A percentile compares a stretch with the other conserved stretches of the same genome.
Conservation (phyloP, 2,329 filamentous ascomycete species). For the Xylariaceae sp. region DNA sequence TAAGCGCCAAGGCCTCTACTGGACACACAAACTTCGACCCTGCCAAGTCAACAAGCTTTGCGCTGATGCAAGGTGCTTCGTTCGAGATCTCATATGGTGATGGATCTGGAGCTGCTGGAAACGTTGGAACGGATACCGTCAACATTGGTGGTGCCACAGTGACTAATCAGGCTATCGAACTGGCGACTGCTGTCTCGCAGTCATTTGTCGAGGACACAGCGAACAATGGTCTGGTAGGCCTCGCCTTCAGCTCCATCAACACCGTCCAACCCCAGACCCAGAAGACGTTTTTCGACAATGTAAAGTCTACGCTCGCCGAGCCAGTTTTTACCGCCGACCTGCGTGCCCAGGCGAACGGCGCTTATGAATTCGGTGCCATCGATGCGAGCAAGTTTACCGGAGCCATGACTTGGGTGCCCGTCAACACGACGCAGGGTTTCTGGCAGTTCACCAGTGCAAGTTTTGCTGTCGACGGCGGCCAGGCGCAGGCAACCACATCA, state of each 20-base stretch:
- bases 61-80: conserved; percentile 23
- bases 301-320: conserved; percentile 23
- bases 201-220: conserved; percentile 28
- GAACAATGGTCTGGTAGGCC: conserved; percentile 29
- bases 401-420: conserved; percentile 27
- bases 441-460: conserved; percentile 33
- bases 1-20: conserved; percentile 19
- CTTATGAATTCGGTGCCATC: conserved; percentile 35
- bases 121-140: conserved; percentile 31
- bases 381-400: conserved; percentile 30
- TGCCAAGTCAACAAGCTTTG: conserved; percentile 22
- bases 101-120: conserved; percentile 29
- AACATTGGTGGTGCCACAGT: conserved; percentile 28
- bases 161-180: conserved; percentile 26
- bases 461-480: conserved; percentile 26
- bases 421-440: conserved; percentile 31
- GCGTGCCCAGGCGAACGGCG: conserved; percentile 26
- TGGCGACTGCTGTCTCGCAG: conserved; percentile 24
- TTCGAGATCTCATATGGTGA: conserved; percentile 31
- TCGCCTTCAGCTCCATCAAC: conserved; percentile 30
- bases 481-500: conserved; percentile 28
- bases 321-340: conserved; percentile 33
- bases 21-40: conserved; percentile 28
- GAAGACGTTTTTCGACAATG: conserved; percentile 33
- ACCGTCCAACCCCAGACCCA: conserved; percentile 25